These are phyloP conservation scores for Globisporangium canariense DNA, from an alignment of 352 stramenopile genomes.

Conservation along the genomic window DNA sequence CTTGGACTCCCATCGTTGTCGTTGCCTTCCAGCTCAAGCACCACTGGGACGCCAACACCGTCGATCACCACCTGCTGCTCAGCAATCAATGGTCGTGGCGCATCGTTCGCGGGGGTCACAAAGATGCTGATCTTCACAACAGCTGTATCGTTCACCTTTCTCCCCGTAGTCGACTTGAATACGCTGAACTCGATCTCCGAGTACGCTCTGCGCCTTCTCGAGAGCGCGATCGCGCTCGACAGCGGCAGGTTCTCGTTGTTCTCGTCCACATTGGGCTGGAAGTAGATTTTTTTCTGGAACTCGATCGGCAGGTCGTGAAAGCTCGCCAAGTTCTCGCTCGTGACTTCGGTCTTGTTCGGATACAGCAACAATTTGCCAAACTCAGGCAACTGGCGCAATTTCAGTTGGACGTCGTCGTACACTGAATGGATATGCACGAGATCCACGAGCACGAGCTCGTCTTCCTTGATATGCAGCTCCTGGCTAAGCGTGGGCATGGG, in stretches of 20 bases:
- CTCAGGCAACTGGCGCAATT: conserved; percentile 44
- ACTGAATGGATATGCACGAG: conserved; percentile 55
- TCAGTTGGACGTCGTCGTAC: conserved; percentile 54
- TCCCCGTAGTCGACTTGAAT: conserved; percentile 23
- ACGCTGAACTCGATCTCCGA: conserved; percentile 31
- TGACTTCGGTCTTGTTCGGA: conserved; percentile 44
- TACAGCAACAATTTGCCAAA: conserved; percentile 50
- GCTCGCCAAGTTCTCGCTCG: conserved; percentile 24
- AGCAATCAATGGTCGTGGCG: conserved; percentile 24
- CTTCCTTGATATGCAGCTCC: conserved; percentile 39
- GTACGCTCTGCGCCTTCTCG: conserved; percentile 33
- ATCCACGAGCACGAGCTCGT: conserved; percentile 43
- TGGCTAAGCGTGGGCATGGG: conserved; percentile 31
- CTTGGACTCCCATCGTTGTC: conserved; percentile 33
- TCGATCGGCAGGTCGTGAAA: conserved; percentile 45
- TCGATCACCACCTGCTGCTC: conserved; percentile 26
- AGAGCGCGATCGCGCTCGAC: conserved; percentile 33
- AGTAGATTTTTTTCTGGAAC: conserved; percentile 51
- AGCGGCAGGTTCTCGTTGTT: conserved; percentile 48
- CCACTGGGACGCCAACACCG: conserved; percentile 16
- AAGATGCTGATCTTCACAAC: conserved; percentile 46
- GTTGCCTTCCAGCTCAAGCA: conserved; percentile 34
- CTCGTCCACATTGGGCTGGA: conserved; percentile 33
- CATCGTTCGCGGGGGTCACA: conserved; percentile 46
- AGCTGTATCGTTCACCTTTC: conserved; percentile 21